Conservation (phyloP, 1,284 basidiomycete genomes). For the Xerocomus amazonicus region DNA sequence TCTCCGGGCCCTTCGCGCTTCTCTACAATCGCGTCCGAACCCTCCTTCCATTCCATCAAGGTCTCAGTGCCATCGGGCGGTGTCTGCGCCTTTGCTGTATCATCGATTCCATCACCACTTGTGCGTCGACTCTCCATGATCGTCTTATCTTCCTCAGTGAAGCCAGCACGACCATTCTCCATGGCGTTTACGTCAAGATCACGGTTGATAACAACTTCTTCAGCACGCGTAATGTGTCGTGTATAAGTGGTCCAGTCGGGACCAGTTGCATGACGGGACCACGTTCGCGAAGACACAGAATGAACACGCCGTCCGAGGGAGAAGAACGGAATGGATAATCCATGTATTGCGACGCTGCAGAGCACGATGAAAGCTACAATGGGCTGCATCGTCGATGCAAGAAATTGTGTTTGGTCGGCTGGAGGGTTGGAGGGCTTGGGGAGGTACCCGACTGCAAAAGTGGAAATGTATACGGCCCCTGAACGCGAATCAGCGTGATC, state of each 20-base stretch:
- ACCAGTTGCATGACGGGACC: conserved; percentile 59
- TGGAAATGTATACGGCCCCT: conserved; percentile 90
- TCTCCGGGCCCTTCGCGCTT: conserved; percentile 29
- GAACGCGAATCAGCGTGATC: not conserved
- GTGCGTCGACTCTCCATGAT: conserved; percentile 25
- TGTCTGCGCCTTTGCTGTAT: conserved; percentile 28
- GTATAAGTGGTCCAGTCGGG: conserved; percentile 80
- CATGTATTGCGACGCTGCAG: conserved; percentile 82
- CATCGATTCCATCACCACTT: conserved; percentile 17
- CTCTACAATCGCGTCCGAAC: conserved; percentile 51
- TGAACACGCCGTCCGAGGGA: conserved; percentile 87
- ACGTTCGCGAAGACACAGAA: conserved; percentile 77
- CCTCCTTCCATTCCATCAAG: conserved; percentile 62
- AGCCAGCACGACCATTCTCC: conserved; percentile 46
- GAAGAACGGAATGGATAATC: conserved; percentile 91
- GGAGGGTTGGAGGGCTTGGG: conserved; percentile 54
- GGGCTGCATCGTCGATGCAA: conserved; percentile 79
- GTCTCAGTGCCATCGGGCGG: conserved; percentile 44
- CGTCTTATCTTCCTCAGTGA: conserved; percentile 34
- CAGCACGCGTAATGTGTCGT: conserved; percentile 60
- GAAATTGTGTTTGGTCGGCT: conserved; percentile 58
- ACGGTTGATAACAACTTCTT: conserved; percentile 81
- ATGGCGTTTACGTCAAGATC: conserved; percentile 46
- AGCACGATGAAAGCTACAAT: conserved; percentile 92
- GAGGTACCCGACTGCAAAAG: conserved; percentile 72